These are phyloP conservation scores for Hyaloscypha bicolor DNA, from an alignment of 495 filamentous ascomycete species.

Conservation along the genomic window DNA sequence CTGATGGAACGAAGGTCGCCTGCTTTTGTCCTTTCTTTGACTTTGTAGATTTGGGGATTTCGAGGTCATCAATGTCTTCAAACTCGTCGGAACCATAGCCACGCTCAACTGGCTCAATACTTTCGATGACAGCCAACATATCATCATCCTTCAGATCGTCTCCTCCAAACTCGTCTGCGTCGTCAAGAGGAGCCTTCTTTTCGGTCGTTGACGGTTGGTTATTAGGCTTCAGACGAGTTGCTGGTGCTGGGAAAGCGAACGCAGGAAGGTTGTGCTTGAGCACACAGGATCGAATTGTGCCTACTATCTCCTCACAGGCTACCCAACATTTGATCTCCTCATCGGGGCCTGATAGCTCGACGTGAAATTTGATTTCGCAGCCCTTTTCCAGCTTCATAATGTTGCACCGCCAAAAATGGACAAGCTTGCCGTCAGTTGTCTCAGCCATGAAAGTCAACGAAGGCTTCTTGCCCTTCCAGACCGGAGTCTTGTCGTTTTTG, in stretches of 20 bases:
- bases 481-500: constrained; percentile 65
- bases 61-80: constrained; percentile 44
- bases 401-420: constrained; percentile 78
- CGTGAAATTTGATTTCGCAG: constrained; percentile 63
- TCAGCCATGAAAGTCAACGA: constrained; percentile 77
- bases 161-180: constrained; percentile 56
- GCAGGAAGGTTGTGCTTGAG: constrained; percentile 64
- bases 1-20: constrained; percentile 40
- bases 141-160: constrained; percentile 59
- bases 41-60: neutral
- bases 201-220: constrained; percentile 12
- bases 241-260: constrained; percentile 50
- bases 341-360: constrained; percentile 52
- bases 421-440: constrained; percentile 69
- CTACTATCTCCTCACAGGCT: constrained; percentile 90
- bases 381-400: constrained; percentile 66
- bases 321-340: constrained; percentile 72
- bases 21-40: constrained; percentile 30
- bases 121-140: constrained; percentile 43
- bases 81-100: constrained; percentile 37
- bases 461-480: constrained; percentile 63
- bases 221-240: constrained; percentile 11
- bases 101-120: constrained; percentile 12
- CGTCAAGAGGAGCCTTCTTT: constrained; percentile 27
- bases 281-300: constrained; percentile 65